phyloP scores from a whole-genome alignment of 495 filamentous ascomycete genomes.

The Xeromyces bisporus region DNA sequence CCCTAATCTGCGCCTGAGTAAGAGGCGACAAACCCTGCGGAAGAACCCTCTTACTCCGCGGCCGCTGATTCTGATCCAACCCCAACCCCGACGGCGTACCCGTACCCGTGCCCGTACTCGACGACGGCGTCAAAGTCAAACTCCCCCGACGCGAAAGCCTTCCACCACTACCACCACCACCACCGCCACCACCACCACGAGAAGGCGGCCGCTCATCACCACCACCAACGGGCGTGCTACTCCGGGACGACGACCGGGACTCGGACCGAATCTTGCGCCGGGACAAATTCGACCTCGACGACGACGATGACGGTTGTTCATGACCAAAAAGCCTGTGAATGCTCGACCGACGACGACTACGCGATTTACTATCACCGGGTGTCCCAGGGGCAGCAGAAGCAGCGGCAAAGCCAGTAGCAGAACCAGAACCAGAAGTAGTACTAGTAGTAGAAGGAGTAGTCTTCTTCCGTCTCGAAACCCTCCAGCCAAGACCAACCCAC shows the following conservation, averaged over 20 bases:
- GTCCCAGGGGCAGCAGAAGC: too few relatives aligned
- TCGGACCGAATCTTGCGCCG: conserved; percentile 27
- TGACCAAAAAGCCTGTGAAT: conserved; percentile 18
- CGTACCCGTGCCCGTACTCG: conserved; percentile 13
- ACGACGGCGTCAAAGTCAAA: conserved; percentile 10
- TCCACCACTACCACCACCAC: too few relatives aligned
- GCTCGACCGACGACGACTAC: conserved; percentile 17
- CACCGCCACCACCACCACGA: conserved; percentile 12
- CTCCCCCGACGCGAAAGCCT: conserved; percentile 24
- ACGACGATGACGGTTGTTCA: conserved; percentile 16
- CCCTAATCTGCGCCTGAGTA: conserved; percentile 27
- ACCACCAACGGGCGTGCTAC: conserved; percentile 26
- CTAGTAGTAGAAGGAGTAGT: conserved; percentile 17
- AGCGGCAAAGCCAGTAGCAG: too few relatives aligned
- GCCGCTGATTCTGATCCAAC: too few relatives aligned
- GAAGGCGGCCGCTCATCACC: conserved; percentile 24
- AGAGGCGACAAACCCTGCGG: conserved; percentile 25
- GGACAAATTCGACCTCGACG: too few relatives aligned
- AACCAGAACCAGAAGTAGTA: neutral
- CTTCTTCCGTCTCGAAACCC: conserved; percentile 33
- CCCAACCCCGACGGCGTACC: too few relatives aligned
- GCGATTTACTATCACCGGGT: too few relatives aligned
- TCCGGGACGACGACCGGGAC: conserved; percentile 29
- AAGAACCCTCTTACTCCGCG: conserved; percentile 15
- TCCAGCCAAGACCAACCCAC: conserved; percentile 50